Evolutionary conservation across 1,139 yeast genomes (phyloP).

Genomic region (Taphrina flavorubra): DNA sequence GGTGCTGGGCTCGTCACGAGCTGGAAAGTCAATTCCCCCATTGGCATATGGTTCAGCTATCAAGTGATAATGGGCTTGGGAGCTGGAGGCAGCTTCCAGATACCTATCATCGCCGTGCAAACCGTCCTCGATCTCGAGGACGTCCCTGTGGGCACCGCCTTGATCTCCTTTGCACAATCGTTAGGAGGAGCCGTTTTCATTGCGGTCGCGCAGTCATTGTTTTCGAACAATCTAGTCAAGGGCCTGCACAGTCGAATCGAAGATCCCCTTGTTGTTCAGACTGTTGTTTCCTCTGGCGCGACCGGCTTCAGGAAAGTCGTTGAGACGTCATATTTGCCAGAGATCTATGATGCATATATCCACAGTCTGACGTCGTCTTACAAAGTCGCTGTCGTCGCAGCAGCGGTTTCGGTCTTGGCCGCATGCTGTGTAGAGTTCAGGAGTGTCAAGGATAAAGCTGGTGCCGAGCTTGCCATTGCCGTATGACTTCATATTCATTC

Average conservation of each 20-base stretch:
- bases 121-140: conserved; percentile 39
- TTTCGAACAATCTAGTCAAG: conserved; percentile 34
- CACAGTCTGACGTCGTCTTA: conserved; percentile 19
- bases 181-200: conserved; percentile 42
- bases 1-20: conserved; percentile 63
- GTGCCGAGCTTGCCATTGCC: conserved; percentile 14
- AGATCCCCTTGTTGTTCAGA: conserved; percentile 5
- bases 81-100: conserved; percentile 62
- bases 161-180: conserved; percentile 40
- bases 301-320: conserved; percentile 28
- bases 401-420: conserved; percentile 14
- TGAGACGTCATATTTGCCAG: conserved; percentile 21
- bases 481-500: background rate
- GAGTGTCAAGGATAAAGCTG: conserved; percentile 27
- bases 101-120: conserved; percentile 51
- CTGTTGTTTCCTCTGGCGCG: conserved; percentile 20
- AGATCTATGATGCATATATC: conserved; percentile 22
- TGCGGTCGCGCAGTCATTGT: conserved; percentile 41
- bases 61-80: conserved; percentile 63
- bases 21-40: conserved; percentile 54
- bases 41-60: conserved; percentile 59
- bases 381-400: conserved; percentile 20
- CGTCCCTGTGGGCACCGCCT: conserved; percentile 42
- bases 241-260: conserved; percentile 16
- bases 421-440: conserved; percentile 29